A percentile compares a stretch with the other conserved stretches of the same genome.
Conservation (phyloP, 176 grass and related monocot genomes). For the Phragmites australis region DNA sequence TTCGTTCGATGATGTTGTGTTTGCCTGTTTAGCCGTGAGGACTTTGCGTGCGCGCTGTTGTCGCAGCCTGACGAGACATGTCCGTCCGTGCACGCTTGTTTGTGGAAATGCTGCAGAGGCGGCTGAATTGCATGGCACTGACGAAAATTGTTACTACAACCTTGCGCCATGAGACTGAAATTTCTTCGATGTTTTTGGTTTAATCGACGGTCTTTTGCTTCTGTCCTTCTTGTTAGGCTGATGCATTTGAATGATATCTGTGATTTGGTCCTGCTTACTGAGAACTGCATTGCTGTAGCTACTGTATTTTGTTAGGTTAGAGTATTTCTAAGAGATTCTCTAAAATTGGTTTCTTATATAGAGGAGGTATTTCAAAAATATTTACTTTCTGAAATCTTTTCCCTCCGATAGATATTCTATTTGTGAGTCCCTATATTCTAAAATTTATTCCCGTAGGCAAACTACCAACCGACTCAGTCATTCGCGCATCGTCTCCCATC, state of each 20-base stretch:
- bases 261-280: neutral
- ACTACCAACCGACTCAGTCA: too few species aligned
- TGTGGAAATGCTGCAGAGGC: conserved; percentile 41
- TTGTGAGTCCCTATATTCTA: too few species aligned
- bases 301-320: neutral
- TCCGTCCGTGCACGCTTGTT: conserved; percentile 35
- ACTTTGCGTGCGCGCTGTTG: rapidly evolving
- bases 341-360: too few species aligned
- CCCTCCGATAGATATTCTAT: too few species aligned
- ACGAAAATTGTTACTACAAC: neutral
- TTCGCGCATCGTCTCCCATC: too few species aligned
- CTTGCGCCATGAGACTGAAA: neutral
- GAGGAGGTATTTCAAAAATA: too few species aligned
- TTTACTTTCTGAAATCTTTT: too few species aligned
- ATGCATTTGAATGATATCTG: neutral
- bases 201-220: neutral
- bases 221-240: neutral
- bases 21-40: neutral
- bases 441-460: too few species aligned
- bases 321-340: too few species aligned
- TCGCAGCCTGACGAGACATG: neutral
- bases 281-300: neutral
- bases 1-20: neutral
- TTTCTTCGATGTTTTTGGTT: neutral
- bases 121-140: neutral